Percentiles rank a stretch among this genome's conserved stretches.
Evolutionary conservation across 78 protist species (phyloP).

Genomic region (Chrysochromulina tobinii): DNA sequence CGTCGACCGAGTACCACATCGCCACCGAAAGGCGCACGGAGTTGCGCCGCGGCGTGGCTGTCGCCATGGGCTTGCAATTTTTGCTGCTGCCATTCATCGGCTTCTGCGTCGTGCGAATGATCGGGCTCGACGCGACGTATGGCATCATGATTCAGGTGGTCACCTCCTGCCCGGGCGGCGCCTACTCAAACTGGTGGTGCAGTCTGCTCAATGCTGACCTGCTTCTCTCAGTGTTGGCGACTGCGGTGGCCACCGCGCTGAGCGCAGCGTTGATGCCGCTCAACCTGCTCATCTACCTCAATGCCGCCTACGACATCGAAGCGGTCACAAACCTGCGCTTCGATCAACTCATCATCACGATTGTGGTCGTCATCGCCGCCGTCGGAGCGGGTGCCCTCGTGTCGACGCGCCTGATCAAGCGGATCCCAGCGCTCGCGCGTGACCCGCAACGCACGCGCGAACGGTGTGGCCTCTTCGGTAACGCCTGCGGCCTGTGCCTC

Average conservation of each 20-base stretch:
- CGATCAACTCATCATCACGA: not conserved
- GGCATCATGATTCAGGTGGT: not conserved
- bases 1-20: too few species aligned
- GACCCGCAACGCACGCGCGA: not conserved
- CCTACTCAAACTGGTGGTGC: conserved; percentile 32
- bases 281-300: not conserved
- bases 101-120: not conserved
- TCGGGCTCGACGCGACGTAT: not conserved
- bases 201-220: conserved; percentile 28
- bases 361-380: not conserved
- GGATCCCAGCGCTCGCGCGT: not conserved
- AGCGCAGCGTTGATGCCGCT: conserved; percentile 1
- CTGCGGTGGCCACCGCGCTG: not conserved
- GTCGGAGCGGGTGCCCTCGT: not conserved
- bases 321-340: not conserved
- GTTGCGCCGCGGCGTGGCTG: not conserved
- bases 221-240: conserved; percentile 4
- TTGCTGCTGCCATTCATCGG: conserved; percentile 16
- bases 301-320: not conserved
- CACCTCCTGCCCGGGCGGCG: conserved; percentile 24
- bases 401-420: not conserved
- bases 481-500: not conserved
- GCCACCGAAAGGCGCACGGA: too few species aligned
- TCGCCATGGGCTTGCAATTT: conserved; percentile 18
- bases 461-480: not conserved